Conservation (phyloP, 371 early-diverging fungal species). For the Mucor velutinosus region DNA sequence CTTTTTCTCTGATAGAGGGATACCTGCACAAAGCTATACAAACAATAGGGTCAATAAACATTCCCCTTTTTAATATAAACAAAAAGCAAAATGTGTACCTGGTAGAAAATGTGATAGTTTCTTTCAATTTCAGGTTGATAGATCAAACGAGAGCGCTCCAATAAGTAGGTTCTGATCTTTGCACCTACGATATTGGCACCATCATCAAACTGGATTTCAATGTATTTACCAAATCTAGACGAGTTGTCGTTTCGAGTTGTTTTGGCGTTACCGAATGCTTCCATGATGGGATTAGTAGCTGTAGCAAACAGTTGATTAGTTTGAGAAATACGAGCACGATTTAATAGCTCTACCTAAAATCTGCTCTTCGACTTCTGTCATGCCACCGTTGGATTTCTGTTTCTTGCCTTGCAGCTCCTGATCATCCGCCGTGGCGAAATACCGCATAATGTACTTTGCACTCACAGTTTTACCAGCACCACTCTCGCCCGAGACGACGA, state of each 20-base stretch:
- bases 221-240: conserved; percentile 98
- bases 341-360: conserved; percentile 54
- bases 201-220: conserved; percentile 87
- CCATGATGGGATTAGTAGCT: conserved; percentile 97
- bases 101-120: conserved; percentile 99
- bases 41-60: neutral
- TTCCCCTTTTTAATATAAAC: neutral
- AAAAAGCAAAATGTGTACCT: conserved; percentile 36
- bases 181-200: conserved; percentile 91
- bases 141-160: conserved; percentile 97
- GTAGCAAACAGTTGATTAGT: neutral
- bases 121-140: conserved; percentile 92
- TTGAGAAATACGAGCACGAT: neutral
- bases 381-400: conserved; percentile 46
- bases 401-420: conserved; percentile 50
- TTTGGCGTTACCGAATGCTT: conserved; percentile 99
- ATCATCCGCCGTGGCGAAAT: conserved; percentile 92
- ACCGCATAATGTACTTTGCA: conserved; percentile 97
- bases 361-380: conserved; percentile 83
- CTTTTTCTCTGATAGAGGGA: conserved; percentile 81
- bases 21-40: conserved; percentile 70
- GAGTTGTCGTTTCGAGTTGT: conserved; percentile 98
- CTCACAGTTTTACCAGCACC: conserved; percentile 97
- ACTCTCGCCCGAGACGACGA: conserved; percentile 98
- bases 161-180: conserved; percentile 93